Evolutionary conservation across 441 rosid genomes (phyloP).

Genomic region (Omphalea diandra): DNA sequence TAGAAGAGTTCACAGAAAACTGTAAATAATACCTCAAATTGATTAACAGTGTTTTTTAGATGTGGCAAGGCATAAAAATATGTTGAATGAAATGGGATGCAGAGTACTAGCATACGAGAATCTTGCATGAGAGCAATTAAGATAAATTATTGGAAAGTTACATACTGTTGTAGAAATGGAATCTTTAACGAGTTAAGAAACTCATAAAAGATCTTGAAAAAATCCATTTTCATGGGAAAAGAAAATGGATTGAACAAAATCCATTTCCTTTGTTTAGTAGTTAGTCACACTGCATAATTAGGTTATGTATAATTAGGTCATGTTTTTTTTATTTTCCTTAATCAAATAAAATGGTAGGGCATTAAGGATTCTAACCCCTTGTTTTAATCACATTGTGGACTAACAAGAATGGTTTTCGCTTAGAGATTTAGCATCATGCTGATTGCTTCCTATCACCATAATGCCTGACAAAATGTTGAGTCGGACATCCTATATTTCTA

Average conservation of each 20-base stretch:
- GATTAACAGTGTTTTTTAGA: not conserved
- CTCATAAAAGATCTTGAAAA: not conserved
- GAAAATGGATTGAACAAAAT: not conserved
- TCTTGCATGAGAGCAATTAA: not conserved
- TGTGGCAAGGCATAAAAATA: not conserved
- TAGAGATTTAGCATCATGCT: too few relatives aligned
- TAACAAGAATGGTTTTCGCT: not conserved
- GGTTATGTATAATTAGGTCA: too few relatives aligned
- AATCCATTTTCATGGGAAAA: not conserved
- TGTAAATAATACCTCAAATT: not conserved
- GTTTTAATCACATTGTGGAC: not conserved
- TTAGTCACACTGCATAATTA: too few relatives aligned
- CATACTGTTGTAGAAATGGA: not conserved
- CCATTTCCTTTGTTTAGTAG: too few relatives aligned
- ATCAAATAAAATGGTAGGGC: not conserved
- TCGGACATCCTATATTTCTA: not conserved
- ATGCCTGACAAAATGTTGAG: not conserved
- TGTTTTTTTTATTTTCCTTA: not conserved
- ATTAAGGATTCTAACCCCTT: not conserved
- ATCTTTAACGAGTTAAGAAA: not conserved
- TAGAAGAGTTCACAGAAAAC: not conserved
- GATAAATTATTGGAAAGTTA: not conserved
- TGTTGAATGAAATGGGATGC: not conserved
- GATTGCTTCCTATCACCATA: too few relatives aligned
- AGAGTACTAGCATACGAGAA: not conserved